Percentiles rank a stretch among this genome's conserved stretches.
Conservation (phyloP, 768 basidiomycete genomes). For the button mushroom (Agaricus bisporus) region DNA sequence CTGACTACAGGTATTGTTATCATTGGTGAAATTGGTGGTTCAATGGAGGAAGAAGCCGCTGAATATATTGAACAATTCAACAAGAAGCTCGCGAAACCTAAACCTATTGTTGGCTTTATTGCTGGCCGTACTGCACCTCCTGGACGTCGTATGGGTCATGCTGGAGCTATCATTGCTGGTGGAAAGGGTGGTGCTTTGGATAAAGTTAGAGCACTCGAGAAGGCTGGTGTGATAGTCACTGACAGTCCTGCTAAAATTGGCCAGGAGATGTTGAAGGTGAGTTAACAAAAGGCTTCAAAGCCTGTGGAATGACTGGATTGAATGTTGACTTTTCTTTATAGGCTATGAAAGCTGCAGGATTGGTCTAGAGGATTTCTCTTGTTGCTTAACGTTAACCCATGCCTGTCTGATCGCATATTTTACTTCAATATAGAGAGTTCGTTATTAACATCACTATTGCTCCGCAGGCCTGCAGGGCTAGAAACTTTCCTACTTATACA, state of each 20-base stretch:
- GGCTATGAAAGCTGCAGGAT: constrained; percentile 77
- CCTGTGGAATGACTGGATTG: neutral
- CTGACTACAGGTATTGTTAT: constrained; percentile 75
- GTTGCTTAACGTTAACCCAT: constrained; percentile 10
- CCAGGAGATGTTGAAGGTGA: constrained; percentile 78
- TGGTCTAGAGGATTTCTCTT: constrained; percentile 32
- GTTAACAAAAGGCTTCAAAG: constrained; percentile 11
- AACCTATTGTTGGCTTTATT: constrained; percentile 97
- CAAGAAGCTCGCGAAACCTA: constrained; percentile 78
- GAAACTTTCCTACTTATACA: too few relatives aligned
- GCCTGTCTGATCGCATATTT: constrained; percentile 5
- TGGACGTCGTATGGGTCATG: constrained; percentile 96
- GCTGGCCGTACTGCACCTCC: constrained; percentile 98
- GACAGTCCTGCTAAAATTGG: constrained; percentile 97
- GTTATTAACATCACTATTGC: too few relatives aligned
- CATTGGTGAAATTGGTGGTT: constrained; percentile 98
- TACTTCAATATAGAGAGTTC: too few relatives aligned
- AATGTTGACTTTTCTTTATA: constrained; percentile 19
- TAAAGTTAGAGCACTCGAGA: constrained; percentile 88
- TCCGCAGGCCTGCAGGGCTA: too few relatives aligned
- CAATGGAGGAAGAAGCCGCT: constrained; percentile 99
- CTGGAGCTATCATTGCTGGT: constrained; percentile 96
- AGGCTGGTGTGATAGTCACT: constrained; percentile 89
- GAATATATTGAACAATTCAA: constrained; percentile 93
- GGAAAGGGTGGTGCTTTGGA: constrained; percentile 96